A percentile compares a stretch with the other conserved stretches of the same genome.
These are phyloP conservation scores for Plasmodium relictum DNA, from an alignment of 169 alveolate species.

Conservation along the genomic window DNA sequence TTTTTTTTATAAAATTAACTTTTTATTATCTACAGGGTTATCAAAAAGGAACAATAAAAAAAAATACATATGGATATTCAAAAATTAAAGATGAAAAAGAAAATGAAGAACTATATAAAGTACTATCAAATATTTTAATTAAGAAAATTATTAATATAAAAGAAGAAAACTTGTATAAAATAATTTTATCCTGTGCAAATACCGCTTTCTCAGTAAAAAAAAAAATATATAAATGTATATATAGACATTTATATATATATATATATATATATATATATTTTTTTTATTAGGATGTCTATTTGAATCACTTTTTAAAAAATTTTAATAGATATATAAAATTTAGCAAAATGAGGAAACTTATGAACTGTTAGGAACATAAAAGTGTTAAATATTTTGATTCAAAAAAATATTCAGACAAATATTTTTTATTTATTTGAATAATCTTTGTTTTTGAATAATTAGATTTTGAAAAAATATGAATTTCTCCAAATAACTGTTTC, in stretches of 20 bases:
- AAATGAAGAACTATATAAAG: conserved; percentile 33
- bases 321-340: conserved; percentile 55
- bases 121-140: conserved; percentile 32
- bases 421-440: conserved; percentile 9
- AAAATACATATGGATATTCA: conserved; percentile 56
- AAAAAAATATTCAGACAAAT: conserved; percentile 11
- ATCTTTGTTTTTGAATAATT: conserved; percentile 30
- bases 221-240: neutral
- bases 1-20: neutral
- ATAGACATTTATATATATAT: neutral
- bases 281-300: conserved; percentile 36
- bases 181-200: conserved; percentile 64
- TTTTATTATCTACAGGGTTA: conserved; percentile 22
- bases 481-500: conserved; percentile 28
- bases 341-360: conserved; percentile 51
- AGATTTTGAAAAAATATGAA: conserved; percentile 25
- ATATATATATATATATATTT: neutral
- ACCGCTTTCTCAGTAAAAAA: conserved; percentile 62
- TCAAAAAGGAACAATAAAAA: conserved; percentile 32
- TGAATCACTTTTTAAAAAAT: conserved; percentile 59
- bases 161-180: conserved; percentile 51
- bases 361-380: conserved; percentile 62
- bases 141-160: conserved; percentile 50
- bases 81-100: conserved; percentile 10
- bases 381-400: neutral